Percentiles rank a stretch among this genome's conserved stretches.
These are phyloP conservation scores for Volvox africanus DNA, from an alignment of 139 green algal genomes.

Conservation along the genomic window DNA sequence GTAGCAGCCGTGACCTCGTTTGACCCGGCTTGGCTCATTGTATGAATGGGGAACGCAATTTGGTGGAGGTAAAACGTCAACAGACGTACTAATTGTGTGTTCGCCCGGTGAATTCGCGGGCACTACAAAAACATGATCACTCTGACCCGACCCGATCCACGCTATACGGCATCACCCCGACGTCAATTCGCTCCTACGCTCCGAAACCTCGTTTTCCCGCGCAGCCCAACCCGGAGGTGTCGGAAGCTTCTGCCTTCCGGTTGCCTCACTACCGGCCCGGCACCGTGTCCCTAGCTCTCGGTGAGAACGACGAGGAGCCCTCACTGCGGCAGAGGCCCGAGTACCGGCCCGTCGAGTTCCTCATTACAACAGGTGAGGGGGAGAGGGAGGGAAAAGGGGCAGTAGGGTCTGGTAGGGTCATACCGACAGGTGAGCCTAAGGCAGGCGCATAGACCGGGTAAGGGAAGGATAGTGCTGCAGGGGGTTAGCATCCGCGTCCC, in stretches of 20 bases:
- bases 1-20: too few species aligned
- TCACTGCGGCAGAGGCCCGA: conserved; percentile 24
- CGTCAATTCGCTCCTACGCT: too few species aligned
- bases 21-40: too few species aligned
- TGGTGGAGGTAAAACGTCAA: too few species aligned
- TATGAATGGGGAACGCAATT: too few species aligned
- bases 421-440: neutral
- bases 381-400: neutral
- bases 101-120: too few species aligned
- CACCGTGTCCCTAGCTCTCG: conserved; percentile 74
- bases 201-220: neutral
- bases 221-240: conserved; percentile 69
- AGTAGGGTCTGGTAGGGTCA: neutral
- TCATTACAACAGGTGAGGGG: neutral
- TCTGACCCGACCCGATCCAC: too few species aligned
- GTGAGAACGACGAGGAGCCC: conserved; percentile 77
- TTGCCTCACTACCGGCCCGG: conserved; percentile 69
- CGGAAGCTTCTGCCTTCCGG: conserved; percentile 57
- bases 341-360: conserved; percentile 38
- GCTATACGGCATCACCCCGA: too few species aligned
- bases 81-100: too few species aligned
- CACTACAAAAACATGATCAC: too few species aligned
- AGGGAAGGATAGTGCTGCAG: too few species aligned
- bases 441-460: neutral
- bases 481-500: too few species aligned